Base-by-base conservation (phyloP, 768 basidiomycete species). In the Trametes maxima region DNA sequence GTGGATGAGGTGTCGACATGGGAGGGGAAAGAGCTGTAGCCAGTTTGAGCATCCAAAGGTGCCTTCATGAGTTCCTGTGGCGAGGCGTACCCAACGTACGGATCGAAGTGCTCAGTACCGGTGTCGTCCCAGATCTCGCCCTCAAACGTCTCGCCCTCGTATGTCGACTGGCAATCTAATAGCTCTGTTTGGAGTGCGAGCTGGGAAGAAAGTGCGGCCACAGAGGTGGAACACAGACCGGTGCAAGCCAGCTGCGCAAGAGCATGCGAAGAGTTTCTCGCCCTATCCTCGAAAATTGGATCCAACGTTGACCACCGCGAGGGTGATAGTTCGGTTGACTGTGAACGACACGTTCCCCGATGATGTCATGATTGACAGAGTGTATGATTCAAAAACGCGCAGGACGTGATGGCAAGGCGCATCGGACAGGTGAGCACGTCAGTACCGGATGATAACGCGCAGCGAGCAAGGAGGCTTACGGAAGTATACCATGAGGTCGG, bases 181-280 rank as follows among this genome's bases (percentile, higher is more conserved):
- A 55, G 7, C 36, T 60, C 54, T 28, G 51, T 44, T 13, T 55
- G 25, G 2, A 59, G 28, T 16, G 57, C 62, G 22, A 58, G 51
- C 37, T 59, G 67, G 2, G 67, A 65, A 5, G 67, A 57, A 16
- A 59, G 50, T 0, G 59, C 62, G 6, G 67, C 67, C 7, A 65
- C 40, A 5, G 65, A 63, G 22, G 64, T 59, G 16, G 67, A 68
- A 10, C 58, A 68, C 5, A 68, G 28, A 16, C 67, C 67, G 8
- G 64, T 68, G 57, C 62, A 65, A 6, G 67, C 64, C 21, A 65
- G 35, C 21, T 68, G 55, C 14, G 64, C 59, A 45, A 68, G 59
- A 14, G 67, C 64, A 37, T 61, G 65, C 28, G 62, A 61, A 17
- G 67, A 67, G 46, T 47, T 35, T 16, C 59, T 63, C 21, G 43